These are phyloP conservation scores for Eugenia klotzschiana DNA, from an alignment of 441 rosid species.

Conservation along the genomic window DNA sequence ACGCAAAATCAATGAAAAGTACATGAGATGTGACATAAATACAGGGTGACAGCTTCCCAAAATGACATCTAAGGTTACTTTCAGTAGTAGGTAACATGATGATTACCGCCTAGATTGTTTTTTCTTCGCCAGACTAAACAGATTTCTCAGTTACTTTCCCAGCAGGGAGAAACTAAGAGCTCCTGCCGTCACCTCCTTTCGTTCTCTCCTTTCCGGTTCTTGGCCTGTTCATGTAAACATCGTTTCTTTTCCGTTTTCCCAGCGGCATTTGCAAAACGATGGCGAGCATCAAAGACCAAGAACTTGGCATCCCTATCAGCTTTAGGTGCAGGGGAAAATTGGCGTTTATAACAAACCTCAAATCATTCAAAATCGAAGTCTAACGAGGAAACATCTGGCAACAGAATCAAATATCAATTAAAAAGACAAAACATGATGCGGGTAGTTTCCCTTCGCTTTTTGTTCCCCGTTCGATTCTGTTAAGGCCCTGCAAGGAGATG, in stretches of 20 bases:
- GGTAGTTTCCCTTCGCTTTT: neutral
- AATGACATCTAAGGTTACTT: neutral
- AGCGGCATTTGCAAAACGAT: neutral
- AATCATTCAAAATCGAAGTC: neutral
- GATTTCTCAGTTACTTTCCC: neutral
- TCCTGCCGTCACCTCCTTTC: neutral
- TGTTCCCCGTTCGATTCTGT: neutral
- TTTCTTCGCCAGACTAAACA: neutral
- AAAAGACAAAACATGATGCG: neutral
- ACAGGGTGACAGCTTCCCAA: neutral
- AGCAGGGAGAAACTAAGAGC: neutral
- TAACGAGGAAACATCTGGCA: neutral
- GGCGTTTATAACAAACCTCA: neutral
- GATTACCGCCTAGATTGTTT: neutral
- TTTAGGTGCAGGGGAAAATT: neutral
- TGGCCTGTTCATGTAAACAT: neutral
- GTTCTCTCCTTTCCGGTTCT: neutral
- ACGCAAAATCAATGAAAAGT: neutral
- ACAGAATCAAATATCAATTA: neutral
- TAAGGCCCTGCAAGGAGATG: neutral
- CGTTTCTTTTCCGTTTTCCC: neutral
- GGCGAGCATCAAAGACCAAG: neutral
- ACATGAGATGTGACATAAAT: neutral
- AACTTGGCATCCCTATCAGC: neutral
- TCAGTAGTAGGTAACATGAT: neutral